Evolutionary conservation across 805 yeast genomes (phyloP).

Genomic region (Candida stauntonica): DNA sequence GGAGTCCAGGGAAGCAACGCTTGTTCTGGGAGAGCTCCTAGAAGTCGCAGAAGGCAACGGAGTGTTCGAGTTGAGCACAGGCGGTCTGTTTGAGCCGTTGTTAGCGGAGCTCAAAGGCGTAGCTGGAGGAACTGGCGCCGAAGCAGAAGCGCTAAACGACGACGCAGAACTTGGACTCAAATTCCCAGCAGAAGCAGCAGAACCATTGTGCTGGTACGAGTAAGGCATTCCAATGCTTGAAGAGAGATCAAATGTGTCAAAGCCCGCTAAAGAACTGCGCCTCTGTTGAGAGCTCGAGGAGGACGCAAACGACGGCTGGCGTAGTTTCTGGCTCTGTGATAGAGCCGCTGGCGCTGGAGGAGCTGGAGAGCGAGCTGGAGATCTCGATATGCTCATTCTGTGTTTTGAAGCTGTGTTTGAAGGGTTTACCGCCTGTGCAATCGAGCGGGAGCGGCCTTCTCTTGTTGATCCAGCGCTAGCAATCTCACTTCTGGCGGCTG

Average conservation of each 20-base stretch:
- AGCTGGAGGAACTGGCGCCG: too few species aligned
- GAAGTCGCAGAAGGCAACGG: constrained; percentile 13
- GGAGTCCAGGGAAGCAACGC: constrained; percentile 13
- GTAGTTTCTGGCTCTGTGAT: constrained; percentile 11
- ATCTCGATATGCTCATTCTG: constrained; percentile 13
- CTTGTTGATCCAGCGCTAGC: not conserved
- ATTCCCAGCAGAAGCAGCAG: constrained; percentile 5
- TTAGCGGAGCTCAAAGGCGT: too few species aligned
- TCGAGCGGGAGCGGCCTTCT: constrained; percentile 12
- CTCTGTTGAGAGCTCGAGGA: constrained; percentile 6
- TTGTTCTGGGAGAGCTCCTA: constrained; percentile 21
- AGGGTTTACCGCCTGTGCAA: constrained; percentile 2
- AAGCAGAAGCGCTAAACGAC: constrained; percentile 1
- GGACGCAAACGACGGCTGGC: constrained; percentile 6
- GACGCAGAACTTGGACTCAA: constrained; percentile 8
- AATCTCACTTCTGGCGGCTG: not conserved
- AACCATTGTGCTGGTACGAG: constrained; percentile 5
- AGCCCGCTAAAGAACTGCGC: constrained; percentile 17
- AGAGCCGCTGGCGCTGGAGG: constrained; percentile 3
- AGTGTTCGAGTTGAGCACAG: constrained; percentile 8
- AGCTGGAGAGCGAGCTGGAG: constrained; percentile 19
- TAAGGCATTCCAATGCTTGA: constrained; percentile 23
- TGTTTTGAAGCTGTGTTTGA: constrained; percentile 2
- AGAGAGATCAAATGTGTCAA: constrained; percentile 18
- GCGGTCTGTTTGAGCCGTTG: too few species aligned